Evolutionary conservation across 2,329 filamentous ascomycete species (phyloP).

Genomic region (Corynespora cassiicola): DNA sequence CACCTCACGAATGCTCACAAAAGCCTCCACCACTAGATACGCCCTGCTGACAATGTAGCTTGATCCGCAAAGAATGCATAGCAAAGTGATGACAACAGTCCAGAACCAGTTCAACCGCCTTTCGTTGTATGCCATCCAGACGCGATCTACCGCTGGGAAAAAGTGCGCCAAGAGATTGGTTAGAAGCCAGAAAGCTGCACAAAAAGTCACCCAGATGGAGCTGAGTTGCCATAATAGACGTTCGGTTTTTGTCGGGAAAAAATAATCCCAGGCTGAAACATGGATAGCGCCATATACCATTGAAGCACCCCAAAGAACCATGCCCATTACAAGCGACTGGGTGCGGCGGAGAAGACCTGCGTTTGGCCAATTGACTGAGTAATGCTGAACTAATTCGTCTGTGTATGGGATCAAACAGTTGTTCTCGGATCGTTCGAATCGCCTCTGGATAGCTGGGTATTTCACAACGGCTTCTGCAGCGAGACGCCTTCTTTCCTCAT

Average conservation of each 20-base stretch:
- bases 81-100: slow-evolving; percentile 2
- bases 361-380: slow-evolving; percentile 24
- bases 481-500: neutral
- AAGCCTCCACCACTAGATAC: slow-evolving; percentile 26
- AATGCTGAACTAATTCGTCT: slow-evolving; percentile 11
- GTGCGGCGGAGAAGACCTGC: slow-evolving; percentile 23
- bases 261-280: slow-evolving; percentile 23
- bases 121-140: slow-evolving; percentile 18
- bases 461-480: neutral
- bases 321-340: slow-evolving; percentile 16
- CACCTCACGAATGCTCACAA: slow-evolving; percentile 20
- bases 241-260: slow-evolving; percentile 23
- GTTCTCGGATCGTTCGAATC: neutral
- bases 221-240: slow-evolving; percentile 22
- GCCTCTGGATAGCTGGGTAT: neutral
- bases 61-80: slow-evolving; percentile 12
- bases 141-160: slow-evolving; percentile 13
- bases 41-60: slow-evolving; percentile 18
- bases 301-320: slow-evolving; percentile 22
- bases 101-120: slow-evolving; percentile 6
- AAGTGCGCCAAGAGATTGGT: slow-evolving; percentile 18
- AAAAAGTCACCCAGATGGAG: slow-evolving; percentile 23
- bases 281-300: slow-evolving; percentile 29
- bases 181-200: slow-evolving; percentile 22
- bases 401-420: slow-evolving; percentile 5